Conservation (phyloP, 2,329 filamentous ascomycete species). For the Colletotrichum filicis region DNA sequence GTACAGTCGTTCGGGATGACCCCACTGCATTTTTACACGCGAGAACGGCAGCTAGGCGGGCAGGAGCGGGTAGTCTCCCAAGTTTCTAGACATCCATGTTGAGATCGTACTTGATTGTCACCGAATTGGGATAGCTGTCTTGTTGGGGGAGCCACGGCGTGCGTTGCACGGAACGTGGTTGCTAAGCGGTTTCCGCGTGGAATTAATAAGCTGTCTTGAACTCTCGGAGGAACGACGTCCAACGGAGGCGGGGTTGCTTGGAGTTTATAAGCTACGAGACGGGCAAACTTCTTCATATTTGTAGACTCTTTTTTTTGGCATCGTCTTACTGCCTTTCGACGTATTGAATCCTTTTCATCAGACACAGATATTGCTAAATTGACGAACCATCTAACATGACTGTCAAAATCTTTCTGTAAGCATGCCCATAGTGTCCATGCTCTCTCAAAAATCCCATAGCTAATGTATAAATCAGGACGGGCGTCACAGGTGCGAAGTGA, state of each 20-base stretch:
- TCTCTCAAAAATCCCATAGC: background rate
- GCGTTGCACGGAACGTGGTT: background rate
- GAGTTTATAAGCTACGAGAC: background rate
- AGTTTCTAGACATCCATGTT: background rate
- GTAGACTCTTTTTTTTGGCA: background rate
- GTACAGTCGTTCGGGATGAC: background rate
- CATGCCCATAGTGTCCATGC: background rate
- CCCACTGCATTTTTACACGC: background rate
- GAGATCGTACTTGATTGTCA: background rate
- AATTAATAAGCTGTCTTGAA: slow-evolving; percentile 25
- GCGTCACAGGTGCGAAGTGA: slow-evolving; percentile 51
- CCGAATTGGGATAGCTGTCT: background rate
- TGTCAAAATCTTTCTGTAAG: slow-evolving; percentile 55
- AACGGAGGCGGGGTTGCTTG: background rate
- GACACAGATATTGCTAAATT: background rate
- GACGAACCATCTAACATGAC: slow-evolving; percentile 44
- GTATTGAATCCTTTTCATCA: background rate
- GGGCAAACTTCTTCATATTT: background rate
- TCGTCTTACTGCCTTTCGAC: background rate
- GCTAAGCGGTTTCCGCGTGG: background rate
- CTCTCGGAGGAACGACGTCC: background rate
- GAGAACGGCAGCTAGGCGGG: background rate
- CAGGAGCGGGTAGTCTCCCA: background rate
- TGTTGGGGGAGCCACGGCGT: background rate
- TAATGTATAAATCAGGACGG: slow-evolving; percentile 48